Percentiles rank a stretch among this genome's conserved stretches.
Evolutionary conservation across 2,329 filamentous ascomycete genomes (phyloP).

Genomic region (Alternaria brassicicola): DNA sequence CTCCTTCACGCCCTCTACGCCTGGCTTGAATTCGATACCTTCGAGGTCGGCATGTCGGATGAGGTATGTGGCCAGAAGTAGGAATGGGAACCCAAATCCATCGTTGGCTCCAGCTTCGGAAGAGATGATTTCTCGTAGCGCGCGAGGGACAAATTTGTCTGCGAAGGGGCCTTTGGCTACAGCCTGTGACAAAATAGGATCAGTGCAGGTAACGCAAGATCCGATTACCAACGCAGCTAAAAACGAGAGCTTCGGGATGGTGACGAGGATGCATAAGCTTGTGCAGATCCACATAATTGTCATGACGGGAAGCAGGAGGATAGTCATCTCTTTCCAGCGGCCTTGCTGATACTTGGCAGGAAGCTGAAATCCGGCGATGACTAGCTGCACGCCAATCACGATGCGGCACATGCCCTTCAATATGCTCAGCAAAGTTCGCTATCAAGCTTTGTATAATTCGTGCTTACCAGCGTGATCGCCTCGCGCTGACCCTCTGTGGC

Average conservation of each 20-base stretch:
- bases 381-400: slow-evolving; percentile 67
- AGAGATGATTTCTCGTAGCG: slow-evolving; percentile 66
- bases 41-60: slow-evolving; percentile 59
- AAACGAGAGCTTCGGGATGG: slow-evolving; percentile 61
- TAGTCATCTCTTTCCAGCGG: slow-evolving; percentile 60
- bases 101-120: slow-evolving; percentile 68
- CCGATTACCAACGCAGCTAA: slow-evolving; percentile 60
- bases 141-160: slow-evolving; percentile 65
- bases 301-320: slow-evolving; percentile 66
- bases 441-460: background rate
- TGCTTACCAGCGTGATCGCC: slow-evolving; percentile 51
- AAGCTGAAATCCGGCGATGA: slow-evolving; percentile 68
- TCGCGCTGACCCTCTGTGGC: slow-evolving; percentile 42
- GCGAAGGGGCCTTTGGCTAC: slow-evolving; percentile 68
- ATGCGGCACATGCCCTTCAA: slow-evolving; percentile 60
- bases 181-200: slow-evolving; percentile 67
- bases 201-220: slow-evolving; percentile 66
- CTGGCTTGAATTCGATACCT: slow-evolving; percentile 32
- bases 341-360: slow-evolving; percentile 61
- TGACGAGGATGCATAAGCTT: slow-evolving; percentile 61
- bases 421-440: background rate
- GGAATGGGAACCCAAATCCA: slow-evolving; percentile 67
- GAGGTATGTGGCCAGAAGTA: slow-evolving; percentile 62
- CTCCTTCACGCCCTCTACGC: background rate
- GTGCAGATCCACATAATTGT: slow-evolving; percentile 67